Percentiles rank a stretch among this genome's conserved stretches.
Evolutionary conservation across 208 protist genomes (phyloP).

Genomic region (Trypanosoma melophagium): DNA sequence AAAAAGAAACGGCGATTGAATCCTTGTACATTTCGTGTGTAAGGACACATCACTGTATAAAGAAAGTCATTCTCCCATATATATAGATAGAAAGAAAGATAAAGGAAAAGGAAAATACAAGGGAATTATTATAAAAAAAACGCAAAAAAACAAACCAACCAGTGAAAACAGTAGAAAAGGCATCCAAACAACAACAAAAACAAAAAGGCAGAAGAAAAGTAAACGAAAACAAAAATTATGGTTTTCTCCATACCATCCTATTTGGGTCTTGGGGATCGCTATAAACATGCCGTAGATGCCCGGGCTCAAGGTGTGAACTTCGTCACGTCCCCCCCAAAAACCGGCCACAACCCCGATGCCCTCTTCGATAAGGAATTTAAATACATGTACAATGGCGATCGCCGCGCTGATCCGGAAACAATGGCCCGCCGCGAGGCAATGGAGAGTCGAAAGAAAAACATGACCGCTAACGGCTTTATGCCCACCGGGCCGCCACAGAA

Average conservation of each 20-base stretch:
- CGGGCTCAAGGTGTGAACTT: conserved; percentile 71
- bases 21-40: too few relatives aligned
- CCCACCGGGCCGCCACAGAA: conserved; percentile 48
- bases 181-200: not conserved
- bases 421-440: conserved; percentile 47
- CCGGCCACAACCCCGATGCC: conserved; percentile 78
- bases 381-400: conserved; percentile 88
- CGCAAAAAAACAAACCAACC: not conserved
- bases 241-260: conserved; percentile 91
- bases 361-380: conserved; percentile 80
- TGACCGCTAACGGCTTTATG: conserved; percentile 81
- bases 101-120: not conserved
- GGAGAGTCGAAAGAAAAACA: conserved; percentile 62
- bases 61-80: conserved; percentile 2
- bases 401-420: conserved; percentile 60
- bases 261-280: conserved; percentile 67
- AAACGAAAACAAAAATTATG: conserved; percentile 35
- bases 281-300: conserved; percentile 58
- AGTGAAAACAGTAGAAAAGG: not conserved
- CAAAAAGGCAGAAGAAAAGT: not conserved
- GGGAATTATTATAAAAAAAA: not conserved
- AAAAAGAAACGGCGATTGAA: not conserved
- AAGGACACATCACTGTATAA: too few relatives aligned
- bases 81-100: conserved; percentile 14
- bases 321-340: conserved; percentile 67